Percentiles rank a stretch among this genome's conserved stretches.
Conservation (phyloP, 1,139 yeast genomes). For the Suhomyces chickasaworum region DNA sequence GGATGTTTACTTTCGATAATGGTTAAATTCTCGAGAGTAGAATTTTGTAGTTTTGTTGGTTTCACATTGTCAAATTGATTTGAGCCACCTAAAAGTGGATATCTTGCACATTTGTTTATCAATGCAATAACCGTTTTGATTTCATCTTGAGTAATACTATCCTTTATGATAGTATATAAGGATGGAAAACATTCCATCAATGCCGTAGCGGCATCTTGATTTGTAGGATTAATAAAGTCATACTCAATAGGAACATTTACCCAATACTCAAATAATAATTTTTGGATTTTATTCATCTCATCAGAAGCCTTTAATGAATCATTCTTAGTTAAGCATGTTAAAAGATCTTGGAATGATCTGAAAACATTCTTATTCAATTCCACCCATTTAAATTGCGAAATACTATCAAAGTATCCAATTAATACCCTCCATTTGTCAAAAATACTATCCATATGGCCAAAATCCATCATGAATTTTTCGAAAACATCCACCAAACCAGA, state of each 20-base stretch:
- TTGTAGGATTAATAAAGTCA: conserved; percentile 53
- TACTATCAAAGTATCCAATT: conserved; percentile 45
- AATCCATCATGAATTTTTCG: conserved; percentile 42
- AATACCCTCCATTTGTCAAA: conserved; percentile 49
- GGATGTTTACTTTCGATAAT: conserved; percentile 35
- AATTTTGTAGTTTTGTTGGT: conserved; percentile 57
- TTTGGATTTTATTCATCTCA: conserved; percentile 30
- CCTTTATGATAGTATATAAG: conserved; percentile 40
- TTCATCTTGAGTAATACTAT: conserved; percentile 31
- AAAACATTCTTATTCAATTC: conserved; percentile 56
- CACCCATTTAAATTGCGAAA: conserved; percentile 43
- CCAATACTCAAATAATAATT: conserved; percentile 66
- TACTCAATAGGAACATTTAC: conserved; percentile 57
- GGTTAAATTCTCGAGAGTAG: conserved; percentile 49
- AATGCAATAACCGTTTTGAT: conserved; percentile 46
- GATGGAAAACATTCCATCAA: conserved; percentile 53
- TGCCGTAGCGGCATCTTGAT: conserved; percentile 59
- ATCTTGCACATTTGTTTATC: conserved; percentile 62
- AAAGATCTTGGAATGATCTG: conserved; percentile 51
- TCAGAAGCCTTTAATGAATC: background rate
- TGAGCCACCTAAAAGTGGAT: conserved; percentile 62
- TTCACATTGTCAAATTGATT: conserved; percentile 44
- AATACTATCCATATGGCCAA: conserved; percentile 20
- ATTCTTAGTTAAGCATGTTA: conserved; percentile 24
- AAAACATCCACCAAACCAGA: conserved; percentile 60